These are phyloP conservation scores for Craspedostauros australis DNA, from an alignment of 108 stramenopile genomes.

Conservation along the genomic window DNA sequence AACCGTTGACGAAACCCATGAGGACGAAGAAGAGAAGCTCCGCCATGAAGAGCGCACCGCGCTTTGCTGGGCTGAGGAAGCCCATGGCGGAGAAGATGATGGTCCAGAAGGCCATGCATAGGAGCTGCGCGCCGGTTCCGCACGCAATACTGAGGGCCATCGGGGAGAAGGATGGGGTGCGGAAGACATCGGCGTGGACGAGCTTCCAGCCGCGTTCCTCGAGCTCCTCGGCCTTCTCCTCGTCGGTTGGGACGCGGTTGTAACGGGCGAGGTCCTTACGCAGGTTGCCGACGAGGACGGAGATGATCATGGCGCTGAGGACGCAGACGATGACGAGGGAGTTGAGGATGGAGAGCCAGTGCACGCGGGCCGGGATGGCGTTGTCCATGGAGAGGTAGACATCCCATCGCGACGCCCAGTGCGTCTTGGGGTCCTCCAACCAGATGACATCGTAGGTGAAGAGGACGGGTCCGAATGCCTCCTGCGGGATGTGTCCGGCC, in stretches of 20 bases:
- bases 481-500: conserved; percentile 51
- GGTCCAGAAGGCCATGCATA: conserved; percentile 81
- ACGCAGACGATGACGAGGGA: conserved; percentile 91
- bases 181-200: conserved; percentile 96
- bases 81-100: conserved; percentile 93
- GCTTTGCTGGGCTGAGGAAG: conserved; percentile 93
- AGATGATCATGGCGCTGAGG: conserved; percentile 90
- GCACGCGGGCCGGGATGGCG: conserved; percentile 87
- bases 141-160: conserved; percentile 79
- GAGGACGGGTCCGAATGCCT: conserved; percentile 71
- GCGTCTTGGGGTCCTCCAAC: conserved; percentile 65
- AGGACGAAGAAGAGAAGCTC: conserved; percentile 93
- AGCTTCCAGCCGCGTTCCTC: conserved; percentile 99
- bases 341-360: conserved; percentile 94
- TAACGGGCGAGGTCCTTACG: conserved; percentile 81
- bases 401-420: conserved; percentile 98
- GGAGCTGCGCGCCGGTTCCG: conserved; percentile 90
- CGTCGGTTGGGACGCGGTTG: conserved; percentile 86
- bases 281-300: conserved; percentile 89
- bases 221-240: conserved; percentile 91
- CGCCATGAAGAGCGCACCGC: conserved; percentile 95
- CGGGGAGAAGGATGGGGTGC: conserved; percentile 85
- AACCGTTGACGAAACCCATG: conserved; percentile 92
- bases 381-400: conserved; percentile 94
- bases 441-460: conserved; percentile 96